Conservation (phyloP, 73 alveolate species). For the Paramecium tetraurelia region DNA sequence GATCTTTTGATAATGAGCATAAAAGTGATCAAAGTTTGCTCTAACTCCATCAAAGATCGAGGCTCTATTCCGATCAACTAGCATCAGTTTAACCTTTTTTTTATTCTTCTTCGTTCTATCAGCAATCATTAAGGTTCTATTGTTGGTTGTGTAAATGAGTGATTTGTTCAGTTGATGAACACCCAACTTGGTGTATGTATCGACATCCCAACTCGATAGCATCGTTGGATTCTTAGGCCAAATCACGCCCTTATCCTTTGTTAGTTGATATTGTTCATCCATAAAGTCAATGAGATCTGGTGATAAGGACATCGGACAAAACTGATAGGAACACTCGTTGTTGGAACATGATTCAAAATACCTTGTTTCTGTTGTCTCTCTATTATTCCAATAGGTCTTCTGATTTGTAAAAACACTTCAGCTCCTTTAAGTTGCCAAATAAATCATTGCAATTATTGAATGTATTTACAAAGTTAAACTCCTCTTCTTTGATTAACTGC, state of each 20-base stretch:
- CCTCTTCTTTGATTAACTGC: neutral
- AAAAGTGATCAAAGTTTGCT: constrained; percentile 27
- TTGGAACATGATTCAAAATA: neutral
- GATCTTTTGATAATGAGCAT: neutral
- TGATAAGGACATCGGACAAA: neutral
- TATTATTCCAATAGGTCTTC: neutral
- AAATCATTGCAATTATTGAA: neutral
- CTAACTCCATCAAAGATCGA: constrained; percentile 34
- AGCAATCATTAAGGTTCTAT: neutral
- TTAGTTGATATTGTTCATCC: neutral
- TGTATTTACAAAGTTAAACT: neutral
- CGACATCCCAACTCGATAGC: neutral
- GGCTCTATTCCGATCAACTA: neutral
- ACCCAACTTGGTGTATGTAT: neutral
- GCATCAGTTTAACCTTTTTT: constrained; percentile 7
- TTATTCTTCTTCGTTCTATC: constrained; percentile 30
- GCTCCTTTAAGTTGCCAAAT: neutral
- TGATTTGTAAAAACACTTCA: neutral
- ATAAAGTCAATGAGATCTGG: neutral
- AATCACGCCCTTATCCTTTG: neutral
- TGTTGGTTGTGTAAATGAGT: neutral
- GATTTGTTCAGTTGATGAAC: neutral
- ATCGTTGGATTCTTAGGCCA: constrained; percentile 40
- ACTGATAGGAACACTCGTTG: neutral
- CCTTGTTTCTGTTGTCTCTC: neutral